Percentiles rank a stretch among this genome's conserved stretches.
Evolutionary conservation across 805 yeast genomes (phyloP).

Genomic region (Kregervanrija pseudodelftensis): DNA sequence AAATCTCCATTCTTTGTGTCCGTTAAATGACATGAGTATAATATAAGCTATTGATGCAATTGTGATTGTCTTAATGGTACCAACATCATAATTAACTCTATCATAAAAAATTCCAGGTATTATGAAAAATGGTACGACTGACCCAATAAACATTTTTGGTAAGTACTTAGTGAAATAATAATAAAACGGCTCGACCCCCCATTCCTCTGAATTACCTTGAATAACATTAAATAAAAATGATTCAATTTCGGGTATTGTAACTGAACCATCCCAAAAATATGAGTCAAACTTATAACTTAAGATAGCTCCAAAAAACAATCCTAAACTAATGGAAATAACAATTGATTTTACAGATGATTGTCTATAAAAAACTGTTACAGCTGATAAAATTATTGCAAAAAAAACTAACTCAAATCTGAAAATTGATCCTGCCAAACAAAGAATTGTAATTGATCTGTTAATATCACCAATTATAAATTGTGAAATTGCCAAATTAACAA

Average conservation of each 20-base stretch:
- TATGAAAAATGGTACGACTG: conserved; percentile 34
- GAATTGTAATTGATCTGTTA: conserved; percentile 40
- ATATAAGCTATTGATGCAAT: conserved; percentile 50
- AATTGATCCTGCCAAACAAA: conserved; percentile 57
- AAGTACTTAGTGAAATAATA: conserved; percentile 57
- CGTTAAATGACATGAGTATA: conserved; percentile 65
- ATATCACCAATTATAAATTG: conserved; percentile 42
- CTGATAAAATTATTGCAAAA: conserved; percentile 42
- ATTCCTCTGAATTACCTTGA: conserved; percentile 62
- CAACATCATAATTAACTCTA: conserved; percentile 21
- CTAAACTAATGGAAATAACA: conserved; percentile 36
- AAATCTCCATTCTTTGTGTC: conserved; percentile 94
- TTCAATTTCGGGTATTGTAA: conserved; percentile 60
- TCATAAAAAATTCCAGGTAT: conserved; percentile 28
- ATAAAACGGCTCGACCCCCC: conserved; percentile 79
- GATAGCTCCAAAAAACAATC: conserved; percentile 44
- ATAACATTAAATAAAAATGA: conserved; percentile 71
- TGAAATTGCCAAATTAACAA: conserved; percentile 51
- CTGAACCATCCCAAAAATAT: conserved; percentile 56
- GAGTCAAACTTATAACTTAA: conserved; percentile 55
- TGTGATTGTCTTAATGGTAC: conserved; percentile 37
- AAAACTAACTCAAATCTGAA: conserved; percentile 68
- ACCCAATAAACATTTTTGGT: conserved; percentile 40
- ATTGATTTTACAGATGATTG: conserved; percentile 33
- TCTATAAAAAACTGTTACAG: conserved; percentile 40